phyloP scores from a whole-genome alignment of 2,329 filamentous ascomycete species.

The Neonectria magnoliae region DNA sequence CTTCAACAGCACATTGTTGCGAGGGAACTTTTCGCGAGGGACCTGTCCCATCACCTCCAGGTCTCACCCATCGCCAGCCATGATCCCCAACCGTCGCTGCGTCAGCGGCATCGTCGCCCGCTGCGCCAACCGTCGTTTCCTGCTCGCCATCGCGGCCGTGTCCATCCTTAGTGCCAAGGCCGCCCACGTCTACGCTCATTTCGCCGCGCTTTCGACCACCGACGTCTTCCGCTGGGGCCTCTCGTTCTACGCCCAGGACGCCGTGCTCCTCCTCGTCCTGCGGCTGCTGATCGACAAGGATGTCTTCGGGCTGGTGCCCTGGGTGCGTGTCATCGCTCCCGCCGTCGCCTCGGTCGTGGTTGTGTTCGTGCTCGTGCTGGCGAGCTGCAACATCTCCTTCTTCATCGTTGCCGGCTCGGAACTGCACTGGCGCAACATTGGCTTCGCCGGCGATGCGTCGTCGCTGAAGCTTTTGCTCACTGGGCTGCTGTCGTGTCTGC shows the following conservation, averaged over 20 bases:
- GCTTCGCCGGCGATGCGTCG: constrained; percentile 44
- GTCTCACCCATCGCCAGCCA: not conserved
- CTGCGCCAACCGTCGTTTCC: constrained; percentile 29
- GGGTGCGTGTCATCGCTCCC: constrained; percentile 6
- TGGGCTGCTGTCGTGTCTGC: constrained; percentile 41
- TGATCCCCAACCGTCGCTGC: not conserved
- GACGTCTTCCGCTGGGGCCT: constrained; percentile 36
- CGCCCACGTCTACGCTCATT: constrained; percentile 38
- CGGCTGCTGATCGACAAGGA: constrained; percentile 29
- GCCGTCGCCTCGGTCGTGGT: constrained; percentile 3
- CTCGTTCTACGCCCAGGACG: constrained; percentile 41
- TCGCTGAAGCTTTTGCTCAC: constrained; percentile 45
- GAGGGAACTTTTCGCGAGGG: not conserved
- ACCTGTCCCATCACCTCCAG: not conserved
- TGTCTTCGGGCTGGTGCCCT: not conserved
- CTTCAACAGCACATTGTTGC: not conserved
- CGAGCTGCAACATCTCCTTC: constrained; percentile 41
- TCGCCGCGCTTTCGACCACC: constrained; percentile 27
- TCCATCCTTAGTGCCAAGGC: constrained; percentile 35
- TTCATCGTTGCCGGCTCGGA: constrained; percentile 47
- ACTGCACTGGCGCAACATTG: constrained; percentile 49
- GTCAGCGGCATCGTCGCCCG: not conserved
- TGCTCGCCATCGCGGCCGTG: constrained; percentile 35
- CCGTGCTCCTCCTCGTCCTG: constrained; percentile 32
- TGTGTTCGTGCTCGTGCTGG: not conserved